A percentile compares a stretch with the other conserved stretches of the same genome.
Evolutionary conservation across 331 rosid species (phyloP).

Genomic region (Cucumis variabilis): DNA sequence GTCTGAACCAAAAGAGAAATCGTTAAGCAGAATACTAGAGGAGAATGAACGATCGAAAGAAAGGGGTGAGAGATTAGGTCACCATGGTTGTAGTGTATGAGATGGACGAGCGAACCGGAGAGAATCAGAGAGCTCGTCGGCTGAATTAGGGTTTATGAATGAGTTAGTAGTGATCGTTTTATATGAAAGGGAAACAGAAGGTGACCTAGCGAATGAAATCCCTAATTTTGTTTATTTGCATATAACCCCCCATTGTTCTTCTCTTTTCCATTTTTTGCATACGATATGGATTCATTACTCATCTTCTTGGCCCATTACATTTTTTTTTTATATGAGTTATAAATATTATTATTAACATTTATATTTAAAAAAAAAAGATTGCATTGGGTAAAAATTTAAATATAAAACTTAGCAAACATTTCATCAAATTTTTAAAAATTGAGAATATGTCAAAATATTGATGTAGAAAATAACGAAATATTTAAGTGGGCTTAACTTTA

Average conservation of each 20-base stretch:
- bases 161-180: background rate
- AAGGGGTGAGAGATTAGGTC: no score
- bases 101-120: slow-evolving; percentile 3
- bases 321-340: no score
- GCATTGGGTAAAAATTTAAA: no score
- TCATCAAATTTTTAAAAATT: no score
- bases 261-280: background rate
- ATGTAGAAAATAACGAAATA: no score
- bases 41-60: background rate
- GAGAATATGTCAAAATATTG: no score
- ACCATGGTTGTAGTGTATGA: slow-evolving; percentile 5
- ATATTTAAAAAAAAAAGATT: no score
- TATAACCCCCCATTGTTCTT: background rate
- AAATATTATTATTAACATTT: no score
- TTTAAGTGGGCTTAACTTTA: no score
- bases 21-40: background rate
- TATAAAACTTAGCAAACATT: no score
- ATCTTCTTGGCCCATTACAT: background rate
- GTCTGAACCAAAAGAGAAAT: slow-evolving; percentile 52
- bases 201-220: slow-evolving; percentile 19
- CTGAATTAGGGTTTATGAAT: slow-evolving; percentile 19
- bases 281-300: background rate
- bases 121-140: slow-evolving; percentile 16
- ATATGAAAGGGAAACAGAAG: background rate
- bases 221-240: slow-evolving; percentile 8